Conservation (phyloP, 495 filamentous ascomycete genomes). For the Xylaria palmicola region DNA sequence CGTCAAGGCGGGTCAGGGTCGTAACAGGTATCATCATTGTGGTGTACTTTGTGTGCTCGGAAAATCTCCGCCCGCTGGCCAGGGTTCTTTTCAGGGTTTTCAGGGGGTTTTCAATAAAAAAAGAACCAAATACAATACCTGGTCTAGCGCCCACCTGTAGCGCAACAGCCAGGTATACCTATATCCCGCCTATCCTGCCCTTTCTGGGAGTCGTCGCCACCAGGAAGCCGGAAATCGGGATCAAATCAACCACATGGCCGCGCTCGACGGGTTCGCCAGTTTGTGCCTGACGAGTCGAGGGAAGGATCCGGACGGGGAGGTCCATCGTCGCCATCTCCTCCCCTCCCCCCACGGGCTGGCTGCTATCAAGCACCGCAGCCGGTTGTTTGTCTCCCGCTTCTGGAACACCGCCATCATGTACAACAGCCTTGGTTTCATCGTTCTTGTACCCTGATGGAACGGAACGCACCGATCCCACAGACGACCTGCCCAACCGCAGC, state of each 20-base stretch:
- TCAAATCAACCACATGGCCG: not conserved
- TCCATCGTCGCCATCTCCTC: not conserved
- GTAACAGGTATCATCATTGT: not conserved
- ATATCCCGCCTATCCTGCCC: not conserved
- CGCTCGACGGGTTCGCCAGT: not conserved
- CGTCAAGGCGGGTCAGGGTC: not conserved
- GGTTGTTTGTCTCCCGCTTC: not conserved
- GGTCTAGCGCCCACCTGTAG: too few relatives aligned
- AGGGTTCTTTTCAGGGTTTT: too few relatives aligned
- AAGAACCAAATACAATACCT: not conserved
- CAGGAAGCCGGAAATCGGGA: not conserved
- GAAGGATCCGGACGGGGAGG: not conserved
- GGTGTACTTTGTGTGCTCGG: too few relatives aligned
- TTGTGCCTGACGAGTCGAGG: slow-evolving; percentile 9
- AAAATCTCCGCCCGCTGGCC: too few relatives aligned
- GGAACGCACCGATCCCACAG: not conserved
- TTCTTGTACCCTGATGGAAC: not conserved
- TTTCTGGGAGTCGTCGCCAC: not conserved
- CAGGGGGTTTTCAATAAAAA: not conserved
- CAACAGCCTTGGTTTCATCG: not conserved
- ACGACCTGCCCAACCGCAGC: not conserved
- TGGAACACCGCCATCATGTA: not conserved
- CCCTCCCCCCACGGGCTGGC: not conserved
- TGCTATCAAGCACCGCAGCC: too few relatives aligned
- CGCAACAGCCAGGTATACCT: too few relatives aligned